Percentiles rank a stretch among this genome's conserved stretches.
phyloP scores from a whole-genome alignment of 2,329 filamentous ascomycete genomes.

The Podosphaera xanthii region DNA sequence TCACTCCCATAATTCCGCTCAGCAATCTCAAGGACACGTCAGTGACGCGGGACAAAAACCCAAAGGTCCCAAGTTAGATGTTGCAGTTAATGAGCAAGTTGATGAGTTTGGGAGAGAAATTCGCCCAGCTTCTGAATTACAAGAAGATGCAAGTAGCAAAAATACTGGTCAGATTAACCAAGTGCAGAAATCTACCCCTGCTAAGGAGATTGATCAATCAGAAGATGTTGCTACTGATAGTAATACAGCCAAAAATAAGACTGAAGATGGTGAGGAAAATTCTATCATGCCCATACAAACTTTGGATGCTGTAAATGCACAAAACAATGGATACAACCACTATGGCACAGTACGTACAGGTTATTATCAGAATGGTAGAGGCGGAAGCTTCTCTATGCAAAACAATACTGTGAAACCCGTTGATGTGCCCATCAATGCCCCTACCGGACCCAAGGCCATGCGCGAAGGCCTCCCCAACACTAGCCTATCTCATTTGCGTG shows the following conservation, averaged over 20 bases:
- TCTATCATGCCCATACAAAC: slow-evolving; percentile 15
- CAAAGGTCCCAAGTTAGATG: slow-evolving; percentile 14
- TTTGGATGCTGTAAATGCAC: slow-evolving; percentile 23
- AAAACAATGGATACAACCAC: slow-evolving; percentile 17
- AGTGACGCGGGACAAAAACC: slow-evolving; percentile 14
- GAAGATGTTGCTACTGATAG: slow-evolving; percentile 3
- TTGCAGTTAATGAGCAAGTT: slow-evolving; percentile 10
- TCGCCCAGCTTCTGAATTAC: slow-evolving; percentile 10
- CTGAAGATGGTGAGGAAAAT: slow-evolving; percentile 4
- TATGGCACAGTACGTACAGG: slow-evolving; percentile 17
- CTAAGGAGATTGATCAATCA: not conserved
- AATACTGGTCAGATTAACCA: not conserved
- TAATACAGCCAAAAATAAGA: slow-evolving; percentile 2
- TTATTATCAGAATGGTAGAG: slow-evolving; percentile 17
- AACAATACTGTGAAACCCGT: slow-evolving; percentile 14
- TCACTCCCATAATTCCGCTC: slow-evolving; percentile 11
- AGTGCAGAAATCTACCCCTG: not conserved
- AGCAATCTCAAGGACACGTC: slow-evolving; percentile 10
- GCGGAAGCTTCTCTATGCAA: slow-evolving; percentile 18
- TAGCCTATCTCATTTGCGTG: slow-evolving; percentile 41
- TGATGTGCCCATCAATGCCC: slow-evolving; percentile 43
- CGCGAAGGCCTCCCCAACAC: slow-evolving; percentile 69
- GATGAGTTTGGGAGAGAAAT: slow-evolving; percentile 18
- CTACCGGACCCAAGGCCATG: slow-evolving; percentile 88
- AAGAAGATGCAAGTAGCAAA: slow-evolving; percentile 8